phyloP scores from a whole-genome alignment of 2,329 filamentous ascomycete species.

The Trichophyton equinum region DNA sequence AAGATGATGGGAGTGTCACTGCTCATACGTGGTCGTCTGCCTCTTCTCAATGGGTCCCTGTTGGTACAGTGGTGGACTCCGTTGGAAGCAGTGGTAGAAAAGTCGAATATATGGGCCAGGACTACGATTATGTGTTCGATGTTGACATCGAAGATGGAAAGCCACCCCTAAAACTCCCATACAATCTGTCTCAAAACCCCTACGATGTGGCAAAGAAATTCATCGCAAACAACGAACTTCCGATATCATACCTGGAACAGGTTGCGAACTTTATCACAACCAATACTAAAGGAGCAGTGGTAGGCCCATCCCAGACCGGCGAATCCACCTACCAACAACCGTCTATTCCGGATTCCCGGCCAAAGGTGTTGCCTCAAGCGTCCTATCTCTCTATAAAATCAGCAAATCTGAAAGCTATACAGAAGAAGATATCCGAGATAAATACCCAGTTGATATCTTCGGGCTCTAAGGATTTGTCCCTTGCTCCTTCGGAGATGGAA shows the following conservation, averaged over 20 bases:
- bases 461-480: conserved; percentile 58
- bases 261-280: conserved; percentile 84
- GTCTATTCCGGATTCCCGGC: conserved; percentile 29
- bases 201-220: conserved; percentile 89
- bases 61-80: conserved; percentile 89
- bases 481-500: conserved; percentile 60
- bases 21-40: conserved; percentile 76
- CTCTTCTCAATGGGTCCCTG: conserved; percentile 65
- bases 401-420: conserved; percentile 57
- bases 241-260: conserved; percentile 75
- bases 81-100: conserved; percentile 72
- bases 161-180: conserved; percentile 83
- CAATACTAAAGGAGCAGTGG: conserved; percentile 74
- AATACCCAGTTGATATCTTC: conserved; percentile 56
- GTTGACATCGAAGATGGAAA: conserved; percentile 93
- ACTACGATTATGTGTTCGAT: conserved; percentile 94
- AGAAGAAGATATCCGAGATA: conserved; percentile 63
- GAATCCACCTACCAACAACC: conserved; percentile 39
- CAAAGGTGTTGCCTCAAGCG: conserved; percentile 62
- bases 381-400: conserved; percentile 65
- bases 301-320: conserved; percentile 68
- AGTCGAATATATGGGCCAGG: conserved; percentile 64
- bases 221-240: conserved; percentile 75
- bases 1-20: conserved; percentile 67
- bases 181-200: conserved; percentile 81